These are phyloP conservation scores for Citrus mangshanensis DNA, from an alignment of 345 rosid genomes.

Conservation along the genomic window DNA sequence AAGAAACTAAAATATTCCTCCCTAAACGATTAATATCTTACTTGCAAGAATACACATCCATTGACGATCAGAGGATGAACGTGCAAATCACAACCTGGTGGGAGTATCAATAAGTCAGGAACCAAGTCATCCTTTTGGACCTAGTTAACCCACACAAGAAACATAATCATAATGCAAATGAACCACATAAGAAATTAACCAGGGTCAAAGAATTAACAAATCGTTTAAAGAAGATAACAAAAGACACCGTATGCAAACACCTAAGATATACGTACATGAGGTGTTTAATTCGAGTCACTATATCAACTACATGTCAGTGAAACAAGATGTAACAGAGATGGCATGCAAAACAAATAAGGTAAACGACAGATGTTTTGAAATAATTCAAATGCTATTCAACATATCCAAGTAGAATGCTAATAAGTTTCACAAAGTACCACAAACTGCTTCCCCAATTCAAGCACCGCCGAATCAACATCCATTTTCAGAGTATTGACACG, in stretches of 20 bases:
- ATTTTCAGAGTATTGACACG: conserved; percentile 85
- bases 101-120: conserved; percentile 67
- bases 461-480: conserved; percentile 59
- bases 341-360: background rate
- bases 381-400: background rate
- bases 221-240: background rate
- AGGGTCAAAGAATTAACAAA: background rate
- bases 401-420: conserved; percentile 10
- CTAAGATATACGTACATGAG: background rate
- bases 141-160: conserved; percentile 31
- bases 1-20: background rate
- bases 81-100: conserved; percentile 82
- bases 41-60: conserved; percentile 81
- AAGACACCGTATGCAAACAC: background rate
- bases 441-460: conserved; percentile 54
- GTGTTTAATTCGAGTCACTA: background rate
- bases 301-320: background rate
- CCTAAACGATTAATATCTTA: conserved; percentile 19
- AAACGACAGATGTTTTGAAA: background rate
- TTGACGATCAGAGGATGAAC: conserved; percentile 69
- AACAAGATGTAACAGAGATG: background rate
- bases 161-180: conserved; percentile 1
- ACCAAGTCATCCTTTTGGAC: conserved; percentile 73
- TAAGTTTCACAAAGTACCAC: conserved; percentile 39
- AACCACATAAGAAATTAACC: background rate